Evolutionary conservation across 1,284 basidiomycete species (phyloP), one percentile per base, ranked within the genome.

Genomic region (Mrakiaceae sp.): DNA sequence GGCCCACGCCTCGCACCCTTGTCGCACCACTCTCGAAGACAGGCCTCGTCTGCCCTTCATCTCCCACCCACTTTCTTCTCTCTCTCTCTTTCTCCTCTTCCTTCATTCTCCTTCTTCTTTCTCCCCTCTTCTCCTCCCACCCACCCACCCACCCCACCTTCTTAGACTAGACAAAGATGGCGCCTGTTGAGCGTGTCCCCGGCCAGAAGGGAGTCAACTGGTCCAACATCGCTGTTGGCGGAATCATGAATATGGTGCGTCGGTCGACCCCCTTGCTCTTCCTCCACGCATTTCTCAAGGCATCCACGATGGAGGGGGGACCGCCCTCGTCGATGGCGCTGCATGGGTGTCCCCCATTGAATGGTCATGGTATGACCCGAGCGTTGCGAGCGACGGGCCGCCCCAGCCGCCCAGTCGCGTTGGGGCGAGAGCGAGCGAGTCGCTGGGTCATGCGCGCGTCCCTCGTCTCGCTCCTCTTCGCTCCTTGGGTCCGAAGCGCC

Each of bases 201-300:
- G 89, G 88, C 70, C 87, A 94, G 78, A 95, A 95, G 78, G 92
- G 93, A 73, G 84, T 97, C 74, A 94, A 84, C 79, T 98, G 93
- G 93, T 94, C 91, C 73, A 98, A 98, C 81, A 97, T 98, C 79
- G 95, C 94, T 69, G 90, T 98, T 77, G 94, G 94, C 88, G 76
- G 77, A 79, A 79, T 67, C 57, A 96, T 96, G 90, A 93, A 95
- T 81, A 88, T 95, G 88, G 89, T 91, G 78, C 68, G 67, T 59
- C 27, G n/a, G 51, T 50, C 5, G 9, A n/a, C 56, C n/a, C 44
- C 63, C 8, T 56, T 6, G 11, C 62, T 64, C 61, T 64, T 58
- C 50, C 27, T 44, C 44, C 27, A 27, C 27, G 27, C 27, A 27
- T 27, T 27, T 27, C 27, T 27, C 27, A 27, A 27, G 27, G 27